Evolutionary conservation across 148 eudicot species (phyloP), one percentile per base, ranked within the genome.

Genomic region (Nepenthes mirabilis): DNA sequence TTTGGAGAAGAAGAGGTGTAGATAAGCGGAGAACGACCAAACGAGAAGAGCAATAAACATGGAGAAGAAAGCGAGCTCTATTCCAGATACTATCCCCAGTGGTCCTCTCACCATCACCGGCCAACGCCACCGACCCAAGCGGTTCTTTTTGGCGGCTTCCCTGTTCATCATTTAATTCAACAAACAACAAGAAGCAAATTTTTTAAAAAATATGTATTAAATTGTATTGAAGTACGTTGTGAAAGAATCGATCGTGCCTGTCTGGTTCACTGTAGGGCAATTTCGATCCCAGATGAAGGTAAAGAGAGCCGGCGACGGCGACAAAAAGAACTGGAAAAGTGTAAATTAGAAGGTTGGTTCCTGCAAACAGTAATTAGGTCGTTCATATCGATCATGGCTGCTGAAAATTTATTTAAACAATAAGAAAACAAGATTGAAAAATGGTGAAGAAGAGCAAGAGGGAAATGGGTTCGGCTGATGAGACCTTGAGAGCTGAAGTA

Each of bases 41-140:
- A 72, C 64, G 11, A 82, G 58, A 36, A 91, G 88, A n/a, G 83
- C 88, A 1, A 91, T 55, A 72, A 91, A 88, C 94, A 91, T 80
- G 10, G 74, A 2, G 2, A 91, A 66, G 58, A 91, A 75, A 12
- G 79, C 70, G 7, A 91, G 34, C 72, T 91, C 97, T 52, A 72
- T 74, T 67, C 78, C 59, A 13, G 79, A 68, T 6, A 91, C 97
- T 34, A 91, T 83, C 50, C 97, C 97, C 2, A 88, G 57, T 7
- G 78, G 77, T 5, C 96, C 88, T 74, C 62, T 88, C 55, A 74
- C 67, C 6, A 91, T 54, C 74, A 75, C 70, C 6, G 94, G 97
- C 59, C 77, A 49, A 66, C 69, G 83, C 87, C 81, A 78, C 59
- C 43, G 59, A 33, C 56, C 74, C 47, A 71, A 45, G 1, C 60